Evolutionary conservation across 2,329 filamentous ascomycete species (phyloP), one percentile per base, ranked within the genome.

Genomic region (Hirsutella minnesotensis): DNA sequence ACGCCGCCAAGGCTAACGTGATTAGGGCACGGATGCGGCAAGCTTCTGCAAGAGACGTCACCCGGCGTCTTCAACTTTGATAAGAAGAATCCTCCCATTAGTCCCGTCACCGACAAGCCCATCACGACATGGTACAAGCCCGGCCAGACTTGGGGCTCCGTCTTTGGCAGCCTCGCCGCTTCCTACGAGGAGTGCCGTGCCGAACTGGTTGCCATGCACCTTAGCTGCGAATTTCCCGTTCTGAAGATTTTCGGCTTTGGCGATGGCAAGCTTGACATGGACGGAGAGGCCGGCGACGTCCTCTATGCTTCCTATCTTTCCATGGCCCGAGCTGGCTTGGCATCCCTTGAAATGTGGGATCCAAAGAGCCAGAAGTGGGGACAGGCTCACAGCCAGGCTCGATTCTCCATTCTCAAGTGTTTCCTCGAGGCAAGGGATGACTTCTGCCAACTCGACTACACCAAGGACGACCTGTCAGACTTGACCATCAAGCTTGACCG

Each of bases 111-210:
- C 5, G 72, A 77, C 47, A 82, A 90, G 62, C 84, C 59, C 1
- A 72, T 95, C 39, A 77, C 75, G 2, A 86, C 83, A 1, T 95
- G 84, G 81, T 96, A 96, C 69, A 94, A 92, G 64, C 87, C 87
- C 3, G 88, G 88, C 3, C 86, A 95, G 63, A 96, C 90, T 0
- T 96, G 89, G 89, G 85, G 86, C 44, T 87, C 82, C 5, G 86
- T 95, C 0, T 96, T 96, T 56, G 88, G 89, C 21, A 78, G 84
- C 47, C 78, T 94, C 49, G 87, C 89, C 31, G 86, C 83, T 3
- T 86, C 82, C 15, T 95, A 95, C 56, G 90, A 96, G 64, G 90
- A 96, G 63, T 96, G 90, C 61, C 81, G 90, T 43, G 90, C 90
- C 4, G 90, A 96, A 61, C 84, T 88, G 54, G 89, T 95, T 10